A percentile compares a stretch with the other conserved stretches of the same genome.
phyloP scores from a whole-genome alignment of 164 flowering plant species.

The Umbellularia californica region DNA sequence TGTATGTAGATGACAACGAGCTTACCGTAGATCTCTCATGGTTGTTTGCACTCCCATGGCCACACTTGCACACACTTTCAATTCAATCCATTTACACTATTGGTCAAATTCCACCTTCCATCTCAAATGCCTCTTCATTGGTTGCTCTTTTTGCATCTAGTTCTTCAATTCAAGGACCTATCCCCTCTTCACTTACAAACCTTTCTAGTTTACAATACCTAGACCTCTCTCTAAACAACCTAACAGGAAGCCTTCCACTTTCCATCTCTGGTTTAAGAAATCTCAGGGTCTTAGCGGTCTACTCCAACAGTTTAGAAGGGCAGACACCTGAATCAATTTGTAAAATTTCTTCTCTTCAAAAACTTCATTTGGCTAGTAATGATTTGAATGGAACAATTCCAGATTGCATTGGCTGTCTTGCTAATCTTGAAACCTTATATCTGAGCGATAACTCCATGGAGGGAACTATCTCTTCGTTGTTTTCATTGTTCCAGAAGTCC shows the following conservation, averaged over 20 bases:
- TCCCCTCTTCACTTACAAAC: constrained; percentile 17
- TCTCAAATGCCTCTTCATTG: constrained; percentile 14
- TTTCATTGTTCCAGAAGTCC: constrained; percentile 3
- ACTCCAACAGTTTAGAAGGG: constrained; percentile 13
- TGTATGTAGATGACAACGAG: constrained; percentile 8
- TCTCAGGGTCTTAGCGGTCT: constrained; percentile 5
- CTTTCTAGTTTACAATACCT: constrained; percentile 16
- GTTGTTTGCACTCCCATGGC: constrained; percentile 14
- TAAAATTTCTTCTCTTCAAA: constrained; percentile 9
- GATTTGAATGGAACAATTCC: constrained; percentile 16
- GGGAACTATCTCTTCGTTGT: constrained; percentile 10
- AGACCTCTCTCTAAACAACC: constrained; percentile 16
- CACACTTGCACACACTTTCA: constrained; percentile 3
- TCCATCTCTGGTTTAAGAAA: constrained; percentile 14
- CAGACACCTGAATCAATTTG: constrained; percentile 19
- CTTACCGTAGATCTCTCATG: constrained; percentile 7
- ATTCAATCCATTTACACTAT: background rate
- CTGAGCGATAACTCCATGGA: constrained; percentile 9
- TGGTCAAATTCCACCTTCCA: constrained; percentile 6
- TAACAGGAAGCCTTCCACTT: constrained; percentile 16
- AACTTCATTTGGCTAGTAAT: constrained; percentile 7
- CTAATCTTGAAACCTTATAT: background rate
- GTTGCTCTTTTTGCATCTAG: background rate
- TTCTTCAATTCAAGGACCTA: constrained; percentile 20
- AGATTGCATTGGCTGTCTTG: constrained; percentile 15